Conservation (phyloP, 2,329 filamentous ascomycete genomes). For the Furcasterigmium furcatum region DNA sequence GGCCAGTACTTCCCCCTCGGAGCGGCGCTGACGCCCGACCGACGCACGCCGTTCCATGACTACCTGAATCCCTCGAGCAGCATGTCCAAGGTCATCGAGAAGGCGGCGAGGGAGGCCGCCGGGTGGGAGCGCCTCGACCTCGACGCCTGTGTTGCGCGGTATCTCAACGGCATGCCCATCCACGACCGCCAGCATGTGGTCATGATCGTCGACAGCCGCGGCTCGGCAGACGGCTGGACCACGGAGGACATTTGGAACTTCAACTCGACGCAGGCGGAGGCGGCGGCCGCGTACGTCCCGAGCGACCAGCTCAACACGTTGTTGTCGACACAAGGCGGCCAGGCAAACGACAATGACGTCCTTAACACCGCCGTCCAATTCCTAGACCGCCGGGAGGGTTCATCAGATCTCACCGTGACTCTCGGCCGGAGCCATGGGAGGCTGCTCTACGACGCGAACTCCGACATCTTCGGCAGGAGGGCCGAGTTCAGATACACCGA, state of each 20-base stretch:
- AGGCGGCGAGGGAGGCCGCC: background rate
- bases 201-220: background rate
- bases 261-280: background rate
- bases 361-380: background rate
- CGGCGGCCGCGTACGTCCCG: slow-evolving; percentile 4
- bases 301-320: slow-evolving; percentile 1
- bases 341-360: background rate
- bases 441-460: background rate
- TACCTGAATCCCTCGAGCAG: background rate
- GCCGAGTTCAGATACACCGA: background rate
- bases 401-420: background rate
- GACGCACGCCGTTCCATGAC: background rate
- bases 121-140: background rate
- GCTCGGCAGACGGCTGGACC: background rate
- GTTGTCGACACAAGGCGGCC: slow-evolving; percentile 1
- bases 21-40: background rate
- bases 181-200: slow-evolving; percentile 1
- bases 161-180: background rate
- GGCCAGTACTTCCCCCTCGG: slow-evolving; percentile 1
- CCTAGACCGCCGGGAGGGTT: no score
- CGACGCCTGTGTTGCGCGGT: background rate
- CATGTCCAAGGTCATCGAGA: background rate
- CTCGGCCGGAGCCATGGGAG: background rate
- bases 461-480: background rate
- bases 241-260: slow-evolving; percentile 4